These are phyloP conservation scores for Diplocarpon rosae DNA, from an alignment of 2,329 filamentous ascomycete species.

Conservation along the genomic window DNA sequence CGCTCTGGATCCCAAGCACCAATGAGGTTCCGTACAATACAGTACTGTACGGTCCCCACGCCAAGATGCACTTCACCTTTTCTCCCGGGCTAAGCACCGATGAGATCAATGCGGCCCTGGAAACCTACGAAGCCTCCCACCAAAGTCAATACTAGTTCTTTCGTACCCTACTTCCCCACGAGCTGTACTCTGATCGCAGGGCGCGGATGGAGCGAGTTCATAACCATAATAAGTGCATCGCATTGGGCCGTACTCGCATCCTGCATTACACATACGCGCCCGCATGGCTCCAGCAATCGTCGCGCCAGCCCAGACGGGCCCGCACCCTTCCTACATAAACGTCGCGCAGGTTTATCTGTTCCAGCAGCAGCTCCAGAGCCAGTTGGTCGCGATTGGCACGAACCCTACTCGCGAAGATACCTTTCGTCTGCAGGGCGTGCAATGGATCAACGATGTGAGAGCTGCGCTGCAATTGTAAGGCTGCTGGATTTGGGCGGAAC, in stretches of 20 bases:
- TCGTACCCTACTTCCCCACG: too few relatives aligned
- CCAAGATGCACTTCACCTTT: too few relatives aligned
- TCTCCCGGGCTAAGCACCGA: too few relatives aligned
- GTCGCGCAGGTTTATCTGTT: conserved; percentile 60
- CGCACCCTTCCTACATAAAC: conserved; percentile 28
- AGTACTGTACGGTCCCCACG: too few relatives aligned
- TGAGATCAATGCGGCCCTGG: too few relatives aligned
- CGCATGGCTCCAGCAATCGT: conserved; percentile 1
- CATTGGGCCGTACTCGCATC: conserved; percentile 1
- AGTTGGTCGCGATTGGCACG: conserved; percentile 56
- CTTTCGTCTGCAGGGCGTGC: conserved; percentile 73
- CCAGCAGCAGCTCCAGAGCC: conserved; percentile 67
- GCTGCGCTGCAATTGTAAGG: conserved; percentile 66
- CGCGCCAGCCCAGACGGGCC: conserved; percentile 11
- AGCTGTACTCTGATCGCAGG: too few relatives aligned
- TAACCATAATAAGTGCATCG: not conserved
- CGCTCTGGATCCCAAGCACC: too few relatives aligned
- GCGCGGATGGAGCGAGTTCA: too few relatives aligned
- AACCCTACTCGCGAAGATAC: conserved; percentile 71
- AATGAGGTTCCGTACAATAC: too few relatives aligned
- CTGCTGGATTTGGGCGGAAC: conserved; percentile 9
- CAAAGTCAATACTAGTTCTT: too few relatives aligned
- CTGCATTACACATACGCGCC: not conserved
- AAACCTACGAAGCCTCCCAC: too few relatives aligned
- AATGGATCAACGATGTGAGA: conserved; percentile 79